Evolutionary conservation across 164 flowering plant genomes (phyloP).

Genomic region (Protea cynaroides): DNA sequence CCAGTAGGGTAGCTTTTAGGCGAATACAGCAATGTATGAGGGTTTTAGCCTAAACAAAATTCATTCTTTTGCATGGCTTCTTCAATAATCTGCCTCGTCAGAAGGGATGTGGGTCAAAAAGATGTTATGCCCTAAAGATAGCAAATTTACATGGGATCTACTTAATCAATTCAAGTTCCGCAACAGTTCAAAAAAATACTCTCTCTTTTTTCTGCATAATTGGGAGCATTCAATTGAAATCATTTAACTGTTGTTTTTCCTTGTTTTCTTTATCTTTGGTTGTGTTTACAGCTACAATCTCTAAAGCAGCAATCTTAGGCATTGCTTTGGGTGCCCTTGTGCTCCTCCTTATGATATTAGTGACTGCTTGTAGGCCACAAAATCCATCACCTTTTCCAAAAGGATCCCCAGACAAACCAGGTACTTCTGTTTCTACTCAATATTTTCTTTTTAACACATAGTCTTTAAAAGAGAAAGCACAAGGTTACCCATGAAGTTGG

Average conservation of each 20-base stretch:
- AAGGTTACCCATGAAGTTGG: too few species aligned
- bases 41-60: too few species aligned
- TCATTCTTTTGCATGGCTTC: too few species aligned
- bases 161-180: not conserved
- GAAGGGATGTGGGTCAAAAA: too few species aligned
- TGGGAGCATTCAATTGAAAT: not conserved
- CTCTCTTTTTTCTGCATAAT: not conserved
- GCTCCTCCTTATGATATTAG: conserved; percentile 78
- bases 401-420: conserved; percentile 77
- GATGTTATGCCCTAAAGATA: too few species aligned
- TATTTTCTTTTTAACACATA: too few species aligned
- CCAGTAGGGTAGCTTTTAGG: too few species aligned
- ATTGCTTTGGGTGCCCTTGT: conserved; percentile 82
- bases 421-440: conserved; percentile 15
- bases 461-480: too few species aligned
- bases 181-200: not conserved
- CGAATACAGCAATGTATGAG: too few species aligned
- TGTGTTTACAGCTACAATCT: conserved; percentile 54
- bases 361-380: conserved; percentile 70
- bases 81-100: too few species aligned
- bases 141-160: not conserved
- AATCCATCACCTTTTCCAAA: conserved; percentile 48
- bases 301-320: conserved; percentile 92
- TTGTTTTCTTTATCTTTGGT: not conserved
- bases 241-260: not conserved